A percentile compares a stretch with the other conserved stretches of the same genome.
phyloP scores from a whole-genome alignment of 73 alveolate genomes.

The Durusdinium trenchii region DNA sequence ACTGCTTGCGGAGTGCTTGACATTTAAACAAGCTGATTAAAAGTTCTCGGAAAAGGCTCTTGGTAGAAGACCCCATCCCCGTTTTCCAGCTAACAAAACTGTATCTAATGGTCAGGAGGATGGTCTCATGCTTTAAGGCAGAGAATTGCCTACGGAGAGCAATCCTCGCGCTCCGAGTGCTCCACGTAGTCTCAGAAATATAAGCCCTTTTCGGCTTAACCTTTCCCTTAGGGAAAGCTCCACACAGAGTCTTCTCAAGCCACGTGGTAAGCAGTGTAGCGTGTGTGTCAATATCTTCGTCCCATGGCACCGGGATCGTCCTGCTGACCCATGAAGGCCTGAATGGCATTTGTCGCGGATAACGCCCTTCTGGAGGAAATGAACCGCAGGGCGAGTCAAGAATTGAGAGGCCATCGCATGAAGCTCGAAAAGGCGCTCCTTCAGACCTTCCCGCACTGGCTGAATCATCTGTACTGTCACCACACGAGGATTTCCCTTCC shows the following conservation, averaged over 20 bases:
- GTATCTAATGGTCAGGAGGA: background rate
- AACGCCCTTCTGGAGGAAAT: background rate
- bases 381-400: background rate
- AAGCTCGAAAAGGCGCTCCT: constrained; percentile 45
- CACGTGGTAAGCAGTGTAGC: background rate
- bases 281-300: background rate
- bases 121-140: background rate
- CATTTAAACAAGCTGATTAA: background rate
- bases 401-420: constrained; percentile 1
- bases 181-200: background rate
- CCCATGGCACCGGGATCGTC: background rate
- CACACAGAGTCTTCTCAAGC: background rate
- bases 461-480: constrained; percentile 45
- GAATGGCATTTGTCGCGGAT: background rate
- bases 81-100: background rate
- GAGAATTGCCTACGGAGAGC: background rate
- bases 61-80: background rate
- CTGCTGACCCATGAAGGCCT: constrained; percentile 33
- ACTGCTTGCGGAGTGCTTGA: background rate
- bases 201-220: background rate
- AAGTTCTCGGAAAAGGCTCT: background rate
- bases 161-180: background rate
- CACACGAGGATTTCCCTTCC: background rate
- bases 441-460: constrained; percentile 26
- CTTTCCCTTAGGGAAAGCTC: background rate